These are phyloP conservation scores for Cicer bijugum DNA, from an alignment of 306 rosid genomes.

Conservation along the genomic window DNA sequence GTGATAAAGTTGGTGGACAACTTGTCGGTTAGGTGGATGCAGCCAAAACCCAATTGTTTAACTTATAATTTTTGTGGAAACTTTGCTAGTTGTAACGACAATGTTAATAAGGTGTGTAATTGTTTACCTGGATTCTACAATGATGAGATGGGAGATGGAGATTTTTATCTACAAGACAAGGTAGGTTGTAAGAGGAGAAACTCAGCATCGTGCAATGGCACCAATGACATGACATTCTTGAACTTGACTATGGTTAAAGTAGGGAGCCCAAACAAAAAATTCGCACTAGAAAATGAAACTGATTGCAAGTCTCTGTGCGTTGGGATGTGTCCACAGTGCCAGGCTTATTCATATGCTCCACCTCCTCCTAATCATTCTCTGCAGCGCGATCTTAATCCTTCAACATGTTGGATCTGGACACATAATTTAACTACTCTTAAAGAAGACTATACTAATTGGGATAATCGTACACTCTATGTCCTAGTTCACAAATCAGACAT, in stretches of 20 bases:
- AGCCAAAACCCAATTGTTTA: slow-evolving; percentile 26
- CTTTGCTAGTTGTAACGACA: slow-evolving; percentile 36
- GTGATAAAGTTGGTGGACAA: background rate
- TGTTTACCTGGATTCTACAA: slow-evolving; percentile 52
- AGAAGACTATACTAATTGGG: no score
- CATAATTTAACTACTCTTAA: no score
- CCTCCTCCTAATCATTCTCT: no score
- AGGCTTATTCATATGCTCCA: no score
- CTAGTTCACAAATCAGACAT: no score
- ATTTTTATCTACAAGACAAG: background rate
- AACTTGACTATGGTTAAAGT: slow-evolving; percentile 23
- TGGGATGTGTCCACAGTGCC: no score
- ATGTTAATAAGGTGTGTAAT: background rate
- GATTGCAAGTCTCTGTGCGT: background rate
- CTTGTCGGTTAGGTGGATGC: fast-evolving
- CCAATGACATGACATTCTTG: background rate
- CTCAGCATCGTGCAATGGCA: background rate
- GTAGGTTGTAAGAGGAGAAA: background rate
- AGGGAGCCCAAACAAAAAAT: background rate
- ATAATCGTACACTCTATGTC: no score
- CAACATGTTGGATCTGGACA: no score
- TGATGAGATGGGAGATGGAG: background rate
- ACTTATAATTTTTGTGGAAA: slow-evolving; percentile 41
- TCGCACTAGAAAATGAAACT: background rate
- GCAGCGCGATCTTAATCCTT: no score